Conservation (phyloP, 371 early-diverging fungal genomes). For the Syncephalis fuscata region DNA sequence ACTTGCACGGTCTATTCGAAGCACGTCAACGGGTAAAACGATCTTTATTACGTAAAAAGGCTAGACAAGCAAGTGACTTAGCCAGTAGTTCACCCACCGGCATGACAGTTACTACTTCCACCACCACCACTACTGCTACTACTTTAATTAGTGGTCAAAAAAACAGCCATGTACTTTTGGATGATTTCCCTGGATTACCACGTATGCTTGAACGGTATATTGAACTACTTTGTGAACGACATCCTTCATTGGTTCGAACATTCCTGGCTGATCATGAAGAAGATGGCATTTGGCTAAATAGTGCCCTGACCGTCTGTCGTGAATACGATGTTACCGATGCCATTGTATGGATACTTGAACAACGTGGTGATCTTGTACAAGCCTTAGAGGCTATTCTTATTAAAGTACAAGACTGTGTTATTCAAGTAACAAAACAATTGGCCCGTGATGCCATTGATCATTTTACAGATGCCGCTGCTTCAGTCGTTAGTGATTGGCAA, state of each 20-base stretch:
- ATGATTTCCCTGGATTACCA: neutral
- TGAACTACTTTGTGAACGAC: constrained; percentile 45
- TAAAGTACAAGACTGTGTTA: constrained; percentile 24
- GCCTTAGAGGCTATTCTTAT: constrained; percentile 44
- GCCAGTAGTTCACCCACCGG: no score
- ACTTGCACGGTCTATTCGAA: no score
- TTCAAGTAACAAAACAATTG: constrained; percentile 5
- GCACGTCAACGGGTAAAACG: no score
- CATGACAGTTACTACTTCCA: no score
- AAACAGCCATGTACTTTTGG: no score
- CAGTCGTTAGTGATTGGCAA: no score
- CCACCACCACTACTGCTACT: no score
- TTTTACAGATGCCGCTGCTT: no score
- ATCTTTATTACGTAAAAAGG: no score
- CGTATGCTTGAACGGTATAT: constrained; percentile 49
- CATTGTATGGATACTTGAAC: constrained; percentile 63
- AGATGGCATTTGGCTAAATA: constrained; percentile 32
- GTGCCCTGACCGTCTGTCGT: constrained; percentile 34
- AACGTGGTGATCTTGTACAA: constrained; percentile 42
- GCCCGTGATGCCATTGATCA: neutral
- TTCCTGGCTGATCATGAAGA: constrained; percentile 37
- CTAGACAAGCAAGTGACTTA: no score
- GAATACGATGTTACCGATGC: constrained; percentile 42
- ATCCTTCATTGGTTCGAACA: constrained; percentile 44
- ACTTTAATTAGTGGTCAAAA: no score